Percentiles rank a stretch among this genome's conserved stretches.
Conservation (phyloP, 140 eudicot species). For the Senecio squalidus region DNA sequence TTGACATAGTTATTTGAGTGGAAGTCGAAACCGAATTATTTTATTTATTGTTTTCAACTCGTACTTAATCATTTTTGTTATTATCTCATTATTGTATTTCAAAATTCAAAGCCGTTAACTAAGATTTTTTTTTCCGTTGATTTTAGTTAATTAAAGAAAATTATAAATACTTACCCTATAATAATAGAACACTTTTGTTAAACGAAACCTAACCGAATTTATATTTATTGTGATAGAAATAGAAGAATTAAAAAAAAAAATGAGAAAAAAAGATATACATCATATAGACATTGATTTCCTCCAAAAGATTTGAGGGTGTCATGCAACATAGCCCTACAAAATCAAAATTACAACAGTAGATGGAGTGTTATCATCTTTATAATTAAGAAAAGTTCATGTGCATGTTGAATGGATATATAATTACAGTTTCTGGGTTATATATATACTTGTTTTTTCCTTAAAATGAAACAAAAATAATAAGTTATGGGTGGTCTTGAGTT, state of each 20-base stretch:
- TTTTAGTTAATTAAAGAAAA: too few relatives aligned
- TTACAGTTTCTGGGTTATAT: slow-evolving; percentile 36
- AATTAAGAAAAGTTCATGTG: slow-evolving; percentile 14
- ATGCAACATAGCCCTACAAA: slow-evolving; percentile 20
- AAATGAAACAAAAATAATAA: neutral
- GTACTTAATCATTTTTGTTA: too few relatives aligned
- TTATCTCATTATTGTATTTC: too few relatives aligned
- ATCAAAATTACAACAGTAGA: slow-evolving; percentile 20
- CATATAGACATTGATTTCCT: slow-evolving; percentile 27
- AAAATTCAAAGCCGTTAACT: too few relatives aligned
- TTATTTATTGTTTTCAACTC: too few relatives aligned
- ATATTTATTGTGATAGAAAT: slow-evolving; percentile 9
- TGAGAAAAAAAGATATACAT: slow-evolving; percentile 22
- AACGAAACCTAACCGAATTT: too few relatives aligned
- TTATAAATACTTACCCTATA: too few relatives aligned
- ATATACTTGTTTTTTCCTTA: slow-evolving; percentile 26
- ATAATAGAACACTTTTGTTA: too few relatives aligned
- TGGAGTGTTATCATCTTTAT: slow-evolving; percentile 22
- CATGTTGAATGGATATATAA: slow-evolving; percentile 25
- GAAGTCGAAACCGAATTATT: too few relatives aligned
- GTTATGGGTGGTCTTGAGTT: slow-evolving; percentile 31
- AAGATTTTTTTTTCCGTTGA: too few relatives aligned
- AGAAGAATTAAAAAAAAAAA: slow-evolving; percentile 12
- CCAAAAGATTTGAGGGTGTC: neutral
- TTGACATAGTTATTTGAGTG: too few relatives aligned